Conservation (phyloP, 352 stramenopile species). For the Globisporangium solare region DNA sequence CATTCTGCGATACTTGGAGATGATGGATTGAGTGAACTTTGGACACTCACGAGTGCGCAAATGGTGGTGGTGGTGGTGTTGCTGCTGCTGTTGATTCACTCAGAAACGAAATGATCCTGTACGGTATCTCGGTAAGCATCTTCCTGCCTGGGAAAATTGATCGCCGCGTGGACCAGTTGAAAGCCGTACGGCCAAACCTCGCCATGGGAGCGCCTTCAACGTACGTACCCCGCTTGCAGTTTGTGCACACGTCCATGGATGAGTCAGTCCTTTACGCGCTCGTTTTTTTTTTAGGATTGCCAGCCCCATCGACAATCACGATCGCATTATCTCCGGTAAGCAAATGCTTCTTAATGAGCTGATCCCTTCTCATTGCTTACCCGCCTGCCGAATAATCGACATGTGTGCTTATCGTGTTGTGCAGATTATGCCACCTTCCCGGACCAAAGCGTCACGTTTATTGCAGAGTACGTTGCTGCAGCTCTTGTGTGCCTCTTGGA, state of each 20-base stretch:
- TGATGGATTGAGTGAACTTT: background rate
- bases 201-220: slow-evolving; percentile 10
- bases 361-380: too few relatives aligned
- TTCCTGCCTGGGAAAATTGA: slow-evolving; percentile 80
- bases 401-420: background rate
- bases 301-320: too few relatives aligned
- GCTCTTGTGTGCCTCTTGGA: background rate
- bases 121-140: slow-evolving; percentile 78
- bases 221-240: background rate
- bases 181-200: slow-evolving; percentile 8
- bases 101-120: slow-evolving; percentile 59
- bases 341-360: too few relatives aligned
- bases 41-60: background rate
- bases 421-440: slow-evolving; percentile 9
- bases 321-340: too few relatives aligned
- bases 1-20: background rate
- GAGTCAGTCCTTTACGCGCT: too few relatives aligned
- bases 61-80: background rate
- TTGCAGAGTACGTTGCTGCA: slow-evolving; percentile 6
- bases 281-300: too few relatives aligned
- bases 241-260: too few relatives aligned
- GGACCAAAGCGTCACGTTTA: background rate
- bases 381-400: too few relatives aligned
- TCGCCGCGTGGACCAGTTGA: slow-evolving; percentile 18
- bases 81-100: too few relatives aligned